Evolutionary conservation across 768 basidiomycete genomes (phyloP), one percentile per base, ranked within the genome.

Genomic region (Coprinopsis strossmayeri): DNA sequence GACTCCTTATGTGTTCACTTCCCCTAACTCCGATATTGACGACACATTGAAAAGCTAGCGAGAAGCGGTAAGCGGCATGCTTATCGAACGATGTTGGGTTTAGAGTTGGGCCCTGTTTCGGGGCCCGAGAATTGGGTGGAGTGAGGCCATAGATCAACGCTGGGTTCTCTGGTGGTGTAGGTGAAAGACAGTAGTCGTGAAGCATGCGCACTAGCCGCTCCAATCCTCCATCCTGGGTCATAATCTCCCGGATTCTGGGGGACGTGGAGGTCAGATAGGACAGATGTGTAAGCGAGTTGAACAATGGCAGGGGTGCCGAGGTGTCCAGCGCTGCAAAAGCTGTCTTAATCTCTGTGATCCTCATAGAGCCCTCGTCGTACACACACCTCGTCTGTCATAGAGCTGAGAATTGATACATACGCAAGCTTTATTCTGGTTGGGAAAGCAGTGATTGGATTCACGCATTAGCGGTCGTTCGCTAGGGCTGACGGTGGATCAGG

Each of bases 1-100:
- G 77, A 55, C 85, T 85, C 37, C 95, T 72, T 58, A 97, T 94
- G 17, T 82, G 81, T 65, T 98, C 93, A 49, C 81, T 87, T n/a
- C 95, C 95, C 25, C 95, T 73, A 0, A 98, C 94, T 30, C 95
- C 95, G 58, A 97, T 91, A 64, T 99, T 98, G 53, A 94, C 93
- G 38, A 98, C 83, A 59, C 91, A 96, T 61, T 97, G 93, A 61
- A 99, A 94, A 1, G 95, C 95, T 50, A 97, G 79, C 0, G 86
- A 85, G 61, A 96, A 95, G 7, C 90, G 81, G 59, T 89, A 88
- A 0, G 90, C 89, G 24, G 89, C 84, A 57, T 87, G 84, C 52
- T 87, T 88, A 68, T 91, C 90, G 55, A 81, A 90, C 0, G 72
- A 62, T 21, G 72, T 69, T 0, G 87, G 87, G 55, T 85, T 85